Evolutionary conservation across 148 eudicot species (phyloP), one percentile per base, ranked within the genome.

Genomic region (Polygonum aviculare): DNA sequence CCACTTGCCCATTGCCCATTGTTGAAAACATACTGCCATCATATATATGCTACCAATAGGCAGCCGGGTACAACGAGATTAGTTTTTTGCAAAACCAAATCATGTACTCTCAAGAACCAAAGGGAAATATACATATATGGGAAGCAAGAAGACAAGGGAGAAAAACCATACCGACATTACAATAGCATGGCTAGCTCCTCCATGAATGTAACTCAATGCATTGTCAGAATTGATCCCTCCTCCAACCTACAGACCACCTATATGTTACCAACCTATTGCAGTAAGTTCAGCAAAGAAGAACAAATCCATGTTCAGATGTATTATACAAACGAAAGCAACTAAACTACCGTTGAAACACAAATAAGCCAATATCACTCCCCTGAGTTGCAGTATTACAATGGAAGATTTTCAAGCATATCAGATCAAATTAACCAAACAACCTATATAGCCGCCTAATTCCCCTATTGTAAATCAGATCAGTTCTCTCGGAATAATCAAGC

Each of bases 171-270:
- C 98, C 16, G 97, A 95, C 59, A 97, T 95, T 69, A 95, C 87
- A 77, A 95, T 92, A 83, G 92, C 94, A 86, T 95, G 98, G 85
- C 96, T 92, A 51, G 97, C 98, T 81, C 97, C 98, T 85, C 88
- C 90, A 21, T 95, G 87, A 75, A 95, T 87, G 87, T 89, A 95
- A 78, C 84, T 88, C 75, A 85, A 74, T 11, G 98, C 97, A 81
- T 95, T 95, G 41, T 82, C 84, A 16, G 91, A 75, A 77, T 86
- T 92, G 82, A 95, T 89, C 62, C 98, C 98, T 40, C 98, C 97
- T 78, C 98, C 98, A 85, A 92, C 87, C 85, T 95, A 97, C 90
- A 95, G 86, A 79, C 97, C 98, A 79, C 97, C 97, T 95, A 88
- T 80, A 87, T 83, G 83, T 84, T 86, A 84, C 74, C 87, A 77